A percentile compares a stretch with the other conserved stretches of the same genome.
Evolutionary conservation across 257 asterid species (phyloP).

Genomic region (Plectranthus barbatus): DNA sequence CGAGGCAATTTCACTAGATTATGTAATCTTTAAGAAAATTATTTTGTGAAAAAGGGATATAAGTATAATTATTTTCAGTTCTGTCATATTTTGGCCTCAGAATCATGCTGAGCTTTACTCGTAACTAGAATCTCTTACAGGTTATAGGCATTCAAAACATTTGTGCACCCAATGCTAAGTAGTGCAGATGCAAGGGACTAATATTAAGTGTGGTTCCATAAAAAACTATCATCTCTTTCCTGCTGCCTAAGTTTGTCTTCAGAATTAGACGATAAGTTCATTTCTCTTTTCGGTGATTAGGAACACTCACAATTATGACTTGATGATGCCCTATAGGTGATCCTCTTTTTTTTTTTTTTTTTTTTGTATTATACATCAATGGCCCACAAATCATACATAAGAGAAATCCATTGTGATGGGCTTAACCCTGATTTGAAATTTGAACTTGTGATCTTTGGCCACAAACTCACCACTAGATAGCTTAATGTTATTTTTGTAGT

Average conservation of each 20-base stretch:
- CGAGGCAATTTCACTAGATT: background rate
- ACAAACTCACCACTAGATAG: no score
- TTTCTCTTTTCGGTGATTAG: background rate
- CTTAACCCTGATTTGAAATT: no score
- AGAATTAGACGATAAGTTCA: background rate
- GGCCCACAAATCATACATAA: no score
- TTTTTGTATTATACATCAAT: no score
- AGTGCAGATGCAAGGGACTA: background rate
- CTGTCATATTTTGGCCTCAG: background rate
- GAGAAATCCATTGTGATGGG: no score
- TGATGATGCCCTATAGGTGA: background rate
- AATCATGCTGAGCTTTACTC: background rate
- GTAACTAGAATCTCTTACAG: background rate
- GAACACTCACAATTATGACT: background rate
- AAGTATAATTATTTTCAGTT: no score
- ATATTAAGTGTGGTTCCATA: no score
- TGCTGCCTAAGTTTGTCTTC: background rate
- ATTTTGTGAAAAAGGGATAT: background rate
- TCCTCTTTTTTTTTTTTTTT: background rate
- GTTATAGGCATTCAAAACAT: background rate
- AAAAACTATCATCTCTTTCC: background rate
- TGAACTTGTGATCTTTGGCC: no score
- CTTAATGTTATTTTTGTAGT: no score
- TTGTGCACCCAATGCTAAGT: background rate
- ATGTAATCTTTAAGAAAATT: background rate